Conservation (phyloP, 192 early-diverging fungal genomes). For the Rhizoclosmatium globosum region DNA sequence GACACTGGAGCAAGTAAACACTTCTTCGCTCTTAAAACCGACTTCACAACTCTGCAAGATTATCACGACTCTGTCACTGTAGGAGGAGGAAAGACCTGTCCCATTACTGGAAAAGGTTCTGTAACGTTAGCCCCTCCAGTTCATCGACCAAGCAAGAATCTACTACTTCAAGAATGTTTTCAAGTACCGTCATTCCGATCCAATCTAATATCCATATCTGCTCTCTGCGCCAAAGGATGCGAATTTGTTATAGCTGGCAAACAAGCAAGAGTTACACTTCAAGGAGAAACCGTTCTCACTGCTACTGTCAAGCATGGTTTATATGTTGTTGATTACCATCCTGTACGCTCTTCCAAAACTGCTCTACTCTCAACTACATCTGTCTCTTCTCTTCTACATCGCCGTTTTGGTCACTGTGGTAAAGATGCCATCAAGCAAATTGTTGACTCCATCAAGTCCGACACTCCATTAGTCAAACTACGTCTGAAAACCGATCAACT, state of each 20-base stretch:
- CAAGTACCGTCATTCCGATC: neutral
- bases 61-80: too few species aligned
- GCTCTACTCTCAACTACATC: too few species aligned
- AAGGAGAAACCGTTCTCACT: neutral
- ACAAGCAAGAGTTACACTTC: neutral
- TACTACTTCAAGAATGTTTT: neutral
- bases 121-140: neutral
- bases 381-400: neutral
- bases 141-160: too few species aligned
- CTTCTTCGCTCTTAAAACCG: too few species aligned
- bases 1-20: too few species aligned
- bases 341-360: too few species aligned
- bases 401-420: neutral
- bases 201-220: neutral
- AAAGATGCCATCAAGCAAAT: neutral
- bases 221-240: neutral
- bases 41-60: too few species aligned
- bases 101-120: neutral
- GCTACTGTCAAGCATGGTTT: too few species aligned
- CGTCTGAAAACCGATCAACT: too few species aligned
- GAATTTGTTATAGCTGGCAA: neutral
- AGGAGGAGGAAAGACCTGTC: neutral
- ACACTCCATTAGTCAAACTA: too few species aligned
- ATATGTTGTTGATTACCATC: too few species aligned
- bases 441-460: too few species aligned